Percentiles rank a stretch among this genome's conserved stretches.
Conservation (phyloP, 2,329 filamentous ascomycete genomes). For the Apiospora phragmitis region DNA sequence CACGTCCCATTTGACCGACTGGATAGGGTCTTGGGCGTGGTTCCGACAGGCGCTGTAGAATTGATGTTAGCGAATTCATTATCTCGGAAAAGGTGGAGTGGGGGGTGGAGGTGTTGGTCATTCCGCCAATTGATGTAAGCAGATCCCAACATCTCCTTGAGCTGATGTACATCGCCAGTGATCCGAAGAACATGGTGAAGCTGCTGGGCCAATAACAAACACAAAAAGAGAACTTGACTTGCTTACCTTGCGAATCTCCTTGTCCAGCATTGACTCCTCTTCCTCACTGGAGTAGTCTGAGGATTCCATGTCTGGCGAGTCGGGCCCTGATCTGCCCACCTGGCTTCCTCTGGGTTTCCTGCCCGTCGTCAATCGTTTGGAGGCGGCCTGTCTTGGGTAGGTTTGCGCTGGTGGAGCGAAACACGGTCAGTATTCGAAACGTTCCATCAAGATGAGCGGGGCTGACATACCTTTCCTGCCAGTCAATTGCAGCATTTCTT, state of each 20-base stretch:
- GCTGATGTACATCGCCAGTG: too few relatives aligned
- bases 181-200: too few relatives aligned
- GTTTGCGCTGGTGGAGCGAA: not conserved
- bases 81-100: not conserved
- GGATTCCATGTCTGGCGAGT: conserved; percentile 4
- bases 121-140: too few relatives aligned
- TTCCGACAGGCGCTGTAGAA: conserved; percentile 13
- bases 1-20: conserved; percentile 28
- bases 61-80: conserved; percentile 15
- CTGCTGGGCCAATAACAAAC: too few relatives aligned
- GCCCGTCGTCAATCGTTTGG: not conserved
- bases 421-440: not conserved
- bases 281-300: conserved; percentile 14
- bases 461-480: conserved; percentile 10
- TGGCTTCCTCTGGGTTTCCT: not conserved
- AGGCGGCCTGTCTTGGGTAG: not conserved
- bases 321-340: not conserved
- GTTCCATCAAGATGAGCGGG: not conserved
- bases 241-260: conserved; percentile 16
- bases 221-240: not conserved
- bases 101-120: too few relatives aligned
- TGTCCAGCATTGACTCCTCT: conserved; percentile 9
- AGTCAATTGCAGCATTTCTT: conserved; percentile 12
- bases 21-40: conserved; percentile 24
- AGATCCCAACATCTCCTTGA: too few relatives aligned